phyloP scores from a whole-genome alignment of 192 early-diverging fungal species.

The Chytriomyces confervae region DNA sequence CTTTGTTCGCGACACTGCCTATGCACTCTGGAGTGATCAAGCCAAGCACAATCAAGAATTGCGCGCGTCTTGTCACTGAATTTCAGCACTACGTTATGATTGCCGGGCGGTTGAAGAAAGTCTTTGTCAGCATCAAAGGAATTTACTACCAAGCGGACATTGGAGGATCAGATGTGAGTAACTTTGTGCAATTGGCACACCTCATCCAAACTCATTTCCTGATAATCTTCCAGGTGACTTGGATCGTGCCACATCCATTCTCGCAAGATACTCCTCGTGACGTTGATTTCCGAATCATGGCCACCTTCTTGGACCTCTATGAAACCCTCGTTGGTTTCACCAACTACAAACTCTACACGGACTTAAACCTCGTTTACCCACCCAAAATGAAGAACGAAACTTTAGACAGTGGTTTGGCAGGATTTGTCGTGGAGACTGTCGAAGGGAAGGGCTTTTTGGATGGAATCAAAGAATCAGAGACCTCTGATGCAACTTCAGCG shows the following conservation, averaged over 20 bases:
- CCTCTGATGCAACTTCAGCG: neutral
- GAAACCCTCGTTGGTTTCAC: conserved; percentile 91
- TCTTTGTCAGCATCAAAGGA: conserved; percentile 98
- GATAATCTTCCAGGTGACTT: conserved; percentile 64
- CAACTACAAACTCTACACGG: conserved; percentile 90
- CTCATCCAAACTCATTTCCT: neutral
- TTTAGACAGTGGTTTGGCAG: conserved; percentile 70
- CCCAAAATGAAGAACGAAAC: conserved; percentile 78
- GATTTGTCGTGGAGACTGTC: conserved; percentile 67
- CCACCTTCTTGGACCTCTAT: conserved; percentile 96
- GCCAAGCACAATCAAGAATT: conserved; percentile 51
- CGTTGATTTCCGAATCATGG: conserved; percentile 97
- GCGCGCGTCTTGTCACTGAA: conserved; percentile 84
- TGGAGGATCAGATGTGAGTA: conserved; percentile 74
- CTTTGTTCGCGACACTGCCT: conserved; percentile 91
- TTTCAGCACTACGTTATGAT: conserved; percentile 92
- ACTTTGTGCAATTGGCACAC: neutral
- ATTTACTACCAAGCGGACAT: conserved; percentile 99
- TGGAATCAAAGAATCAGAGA: conserved; percentile 38
- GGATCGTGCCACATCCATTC: conserved; percentile 97
- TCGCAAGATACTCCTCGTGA: conserved; percentile 85
- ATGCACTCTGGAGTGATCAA: conserved; percentile 59
- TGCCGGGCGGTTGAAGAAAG: conserved; percentile 78
- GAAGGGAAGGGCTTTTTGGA: conserved; percentile 42
- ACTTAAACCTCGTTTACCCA: conserved; percentile 89